A percentile compares a stretch with the other conserved stretches of the same genome.
Evolutionary conservation across 495 filamentous ascomycete species (phyloP).

Genomic region (Penicillium silybi): DNA sequence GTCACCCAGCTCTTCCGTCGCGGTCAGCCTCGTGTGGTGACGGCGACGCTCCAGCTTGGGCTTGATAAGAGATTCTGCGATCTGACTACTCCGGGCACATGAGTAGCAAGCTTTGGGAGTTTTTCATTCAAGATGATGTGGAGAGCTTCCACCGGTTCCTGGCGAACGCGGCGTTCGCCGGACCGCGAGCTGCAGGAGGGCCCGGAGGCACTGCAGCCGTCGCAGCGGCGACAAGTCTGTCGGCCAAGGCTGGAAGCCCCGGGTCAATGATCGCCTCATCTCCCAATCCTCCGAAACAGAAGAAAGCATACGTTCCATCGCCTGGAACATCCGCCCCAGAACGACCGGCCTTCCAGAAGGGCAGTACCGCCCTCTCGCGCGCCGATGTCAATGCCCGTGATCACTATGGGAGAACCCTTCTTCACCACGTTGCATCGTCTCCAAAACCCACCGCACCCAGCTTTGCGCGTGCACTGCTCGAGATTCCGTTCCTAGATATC

Average conservation of each 20-base stretch:
- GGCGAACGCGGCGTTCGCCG: constrained; percentile 52
- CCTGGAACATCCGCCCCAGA: constrained; percentile 28
- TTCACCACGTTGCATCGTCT: constrained; percentile 80
- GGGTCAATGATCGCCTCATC: constrained; percentile 45
- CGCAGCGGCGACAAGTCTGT: constrained; percentile 17
- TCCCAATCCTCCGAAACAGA: constrained; percentile 41
- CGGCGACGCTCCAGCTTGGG: constrained; percentile 75
- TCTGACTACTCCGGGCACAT: constrained; percentile 60
- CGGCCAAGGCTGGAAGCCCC: constrained; percentile 45
- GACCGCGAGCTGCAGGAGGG: constrained; percentile 30
- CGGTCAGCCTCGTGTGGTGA: constrained; percentile 78
- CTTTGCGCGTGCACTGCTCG: constrained; percentile 74
- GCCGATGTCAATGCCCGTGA: constrained; percentile 81
- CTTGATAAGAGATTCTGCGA: constrained; percentile 56
- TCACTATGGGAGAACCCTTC: constrained; percentile 69
- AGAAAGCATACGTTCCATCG: constrained; percentile 27
- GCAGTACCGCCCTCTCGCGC: constrained; percentile 47
- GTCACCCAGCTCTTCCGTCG: constrained; percentile 62
- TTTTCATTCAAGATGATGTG: constrained; percentile 93
- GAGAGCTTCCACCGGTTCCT: constrained; percentile 83
- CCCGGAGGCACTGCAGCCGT: constrained; percentile 24
- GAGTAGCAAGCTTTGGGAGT: constrained; percentile 95
- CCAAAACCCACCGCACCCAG: constrained; percentile 58
- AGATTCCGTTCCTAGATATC: constrained; percentile 79
- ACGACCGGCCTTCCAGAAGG: constrained; percentile 16